Base-by-base conservation (phyloP, 352 stramenopile species). In the Pythium volutum region DNA sequence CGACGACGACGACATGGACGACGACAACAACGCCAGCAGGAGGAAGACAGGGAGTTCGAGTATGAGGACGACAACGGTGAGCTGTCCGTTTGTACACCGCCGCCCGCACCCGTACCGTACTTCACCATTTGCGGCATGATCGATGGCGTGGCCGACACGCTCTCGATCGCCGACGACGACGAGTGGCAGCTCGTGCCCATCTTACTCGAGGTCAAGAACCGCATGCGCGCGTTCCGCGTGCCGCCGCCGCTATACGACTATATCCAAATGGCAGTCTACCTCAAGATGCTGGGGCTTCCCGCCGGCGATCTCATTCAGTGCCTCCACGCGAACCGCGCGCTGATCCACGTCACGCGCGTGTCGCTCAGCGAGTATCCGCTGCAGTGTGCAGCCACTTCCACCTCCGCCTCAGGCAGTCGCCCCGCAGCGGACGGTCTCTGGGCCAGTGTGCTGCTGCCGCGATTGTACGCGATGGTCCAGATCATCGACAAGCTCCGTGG, bases 121-220 rank as follows among this genome's bases (percentile, higher is more conserved):
- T 92, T 92, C 55, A 83, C 77, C 14, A 87, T 93, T 36, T 91
- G 81, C 43, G 84, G 84, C 22, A 91, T 91, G 84, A 77, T 93
- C n/a, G 84, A 93, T 45, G 84, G 84, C 22, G 67, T 90, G 26
- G 64, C 78, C 14, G 84, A 93, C 62, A 58, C 73, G 12, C 65
- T 93, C 27, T 61, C 42, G 1, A 90, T 91, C 52, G 55, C 60
- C 4, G 62, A 69, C 2, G 76, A 87, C 33, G 81, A 87, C 47
- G 71, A 85, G 42, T 93, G 84, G 84, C 62, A 62, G 26, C 62
- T 90, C 22, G 74, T 70, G 16, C 79, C 75, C 7, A 76, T 89
- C 9, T 70, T 93, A 27, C 71, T 93, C 14, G 84, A 93, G 54
- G 73, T 93, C 18, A 93, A 93, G 63, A 93, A 91, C 64, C 79